phyloP scores from a whole-genome alignment of 805 yeast species.

The Clavispora carvajalis region DNA sequence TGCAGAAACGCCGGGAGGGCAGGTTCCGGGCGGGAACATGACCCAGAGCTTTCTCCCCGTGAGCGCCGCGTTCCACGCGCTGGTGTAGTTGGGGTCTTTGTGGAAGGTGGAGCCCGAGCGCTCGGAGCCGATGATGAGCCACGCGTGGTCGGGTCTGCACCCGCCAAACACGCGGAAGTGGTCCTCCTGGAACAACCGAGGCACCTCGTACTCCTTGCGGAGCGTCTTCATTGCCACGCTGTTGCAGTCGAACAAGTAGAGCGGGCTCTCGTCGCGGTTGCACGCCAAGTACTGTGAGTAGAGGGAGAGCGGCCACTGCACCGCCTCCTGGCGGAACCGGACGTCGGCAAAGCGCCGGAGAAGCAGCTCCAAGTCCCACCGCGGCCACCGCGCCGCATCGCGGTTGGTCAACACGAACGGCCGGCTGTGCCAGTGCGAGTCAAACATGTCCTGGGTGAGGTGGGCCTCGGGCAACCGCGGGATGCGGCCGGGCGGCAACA shows the following conservation, averaged over 20 bases:
- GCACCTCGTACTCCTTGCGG: conserved; percentile 48
- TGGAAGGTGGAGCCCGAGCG: conserved; percentile 88
- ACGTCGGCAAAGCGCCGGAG: conserved; percentile 51
- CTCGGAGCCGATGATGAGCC: conserved; percentile 83
- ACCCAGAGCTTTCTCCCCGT: conserved; percentile 80
- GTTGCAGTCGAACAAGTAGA: conserved; percentile 79
- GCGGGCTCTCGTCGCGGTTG: conserved; percentile 77
- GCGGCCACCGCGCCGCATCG: conserved; percentile 49
- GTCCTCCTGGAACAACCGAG: conserved; percentile 53
- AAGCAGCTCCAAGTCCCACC: conserved; percentile 53
- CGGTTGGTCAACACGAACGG: conserved; percentile 59
- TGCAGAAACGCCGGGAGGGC: conserved; percentile 84
- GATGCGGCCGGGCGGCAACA: conserved; percentile 39
- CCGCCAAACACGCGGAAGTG: conserved; percentile 52
- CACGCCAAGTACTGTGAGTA: conserved; percentile 55
- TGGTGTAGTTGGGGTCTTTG: conserved; percentile 86
- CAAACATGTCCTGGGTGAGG: conserved; percentile 44
- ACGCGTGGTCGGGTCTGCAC: conserved; percentile 85
- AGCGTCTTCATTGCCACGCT: conserved; percentile 60
- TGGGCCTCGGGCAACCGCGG: conserved; percentile 44
- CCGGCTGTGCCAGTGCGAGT: conserved; percentile 36
- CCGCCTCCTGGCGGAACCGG: conserved; percentile 77
- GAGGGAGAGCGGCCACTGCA: conserved; percentile 64
- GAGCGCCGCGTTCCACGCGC: conserved; percentile 84
- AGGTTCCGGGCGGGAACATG: conserved; percentile 72